A percentile compares a stretch with the other conserved stretches of the same genome.
These are phyloP conservation scores for Dothistroma septosporum DNA, from an alignment of 2,329 filamentous ascomycete genomes.

Conservation along the genomic window DNA sequence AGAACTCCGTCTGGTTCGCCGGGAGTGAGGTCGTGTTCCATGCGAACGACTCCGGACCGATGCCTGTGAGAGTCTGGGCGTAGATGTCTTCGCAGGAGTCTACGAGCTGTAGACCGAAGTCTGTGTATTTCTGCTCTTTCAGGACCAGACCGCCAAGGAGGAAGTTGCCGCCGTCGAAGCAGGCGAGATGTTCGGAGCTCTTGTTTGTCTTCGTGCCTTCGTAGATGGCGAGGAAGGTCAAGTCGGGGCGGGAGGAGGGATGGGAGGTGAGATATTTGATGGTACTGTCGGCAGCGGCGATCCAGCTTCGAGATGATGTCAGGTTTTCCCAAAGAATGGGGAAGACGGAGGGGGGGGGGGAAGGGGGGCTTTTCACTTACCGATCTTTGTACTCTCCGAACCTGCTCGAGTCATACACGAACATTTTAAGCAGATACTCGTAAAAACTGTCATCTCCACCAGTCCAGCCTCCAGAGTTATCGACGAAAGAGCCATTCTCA, in stretches of 20 bases:
- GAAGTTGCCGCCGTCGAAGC: constrained; percentile 82
- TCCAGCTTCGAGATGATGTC: too few relatives aligned
- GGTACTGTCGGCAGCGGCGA: constrained; percentile 68
- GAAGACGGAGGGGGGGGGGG: background rate
- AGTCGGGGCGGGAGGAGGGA: constrained; percentile 60
- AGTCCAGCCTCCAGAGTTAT: constrained; percentile 69
- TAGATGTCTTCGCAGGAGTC: constrained; percentile 73
- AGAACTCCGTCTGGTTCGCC: constrained; percentile 53
- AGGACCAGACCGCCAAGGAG: constrained; percentile 74
- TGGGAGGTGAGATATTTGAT: constrained; percentile 68
- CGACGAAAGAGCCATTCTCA: constrained; percentile 60
- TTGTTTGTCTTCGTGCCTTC: constrained; percentile 41
- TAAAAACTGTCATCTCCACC: constrained; percentile 78
- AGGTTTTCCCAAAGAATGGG: too few relatives aligned
- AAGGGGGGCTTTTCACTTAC: background rate
- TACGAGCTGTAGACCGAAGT: constrained; percentile 70
- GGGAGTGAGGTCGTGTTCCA: constrained; percentile 39
- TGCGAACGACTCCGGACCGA: constrained; percentile 64
- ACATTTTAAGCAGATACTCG: constrained; percentile 91
- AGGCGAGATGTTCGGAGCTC: constrained; percentile 57
- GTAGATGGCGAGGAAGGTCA: constrained; percentile 67
- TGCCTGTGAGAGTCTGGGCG: constrained; percentile 60
- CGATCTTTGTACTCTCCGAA: constrained; percentile 64
- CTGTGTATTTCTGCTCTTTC: constrained; percentile 59
- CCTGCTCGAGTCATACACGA: constrained; percentile 65